Base-by-base conservation (phyloP, 2,329 filamentous ascomycete species). In the Nemania abortiva region DNA sequence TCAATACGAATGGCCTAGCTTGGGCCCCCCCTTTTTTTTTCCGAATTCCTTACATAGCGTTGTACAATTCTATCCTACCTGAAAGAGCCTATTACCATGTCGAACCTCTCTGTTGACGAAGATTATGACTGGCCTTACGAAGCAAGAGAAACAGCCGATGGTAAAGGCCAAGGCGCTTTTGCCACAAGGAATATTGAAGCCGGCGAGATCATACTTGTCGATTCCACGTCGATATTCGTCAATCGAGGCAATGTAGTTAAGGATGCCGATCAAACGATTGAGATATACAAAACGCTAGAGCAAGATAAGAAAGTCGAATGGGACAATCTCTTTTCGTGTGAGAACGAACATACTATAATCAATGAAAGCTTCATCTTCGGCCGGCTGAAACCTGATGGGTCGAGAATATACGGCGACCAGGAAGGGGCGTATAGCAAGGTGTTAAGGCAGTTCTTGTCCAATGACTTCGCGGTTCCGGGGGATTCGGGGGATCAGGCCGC, bases 131-230 rank as follows among this genome's bases (percentile, higher is more conserved):
- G 20, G 18, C 60, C 45, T n/a, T 65, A 31, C 42, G 65, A 68
- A 47, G 29, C 68, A 10, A 56, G 18, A 15, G 10, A 20, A 0
- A 42, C 69, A 3, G 62, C 57, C 1, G 45, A 56, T 3, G 11
- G 22, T 24, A 65, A 34, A 52, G 61, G 69, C 18, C 22, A 47
- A 1, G 69, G 69, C 22, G 47, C 34, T 37, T 70, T 70, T 29
- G 69, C 69, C 3, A 66, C 62, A 7, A 55, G 59, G 20, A 62
- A 70, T 29, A 68, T 70, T 20, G 29, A 29, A 31, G 53, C 62
- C 10, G 69, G 69, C 37, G 54, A 68, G 13, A 18, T 63, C 39
- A 11, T 70, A 2, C 55, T 69, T 10, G 34, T 55, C 7, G 49
- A 57, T 11, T 53, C 22, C 47, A 66, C 69, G 24, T 50, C 20